Evolutionary conservation across 768 basidiomycete species (phyloP), one percentile per base, ranked within the genome.

Genomic region (Boletales sp.): DNA sequence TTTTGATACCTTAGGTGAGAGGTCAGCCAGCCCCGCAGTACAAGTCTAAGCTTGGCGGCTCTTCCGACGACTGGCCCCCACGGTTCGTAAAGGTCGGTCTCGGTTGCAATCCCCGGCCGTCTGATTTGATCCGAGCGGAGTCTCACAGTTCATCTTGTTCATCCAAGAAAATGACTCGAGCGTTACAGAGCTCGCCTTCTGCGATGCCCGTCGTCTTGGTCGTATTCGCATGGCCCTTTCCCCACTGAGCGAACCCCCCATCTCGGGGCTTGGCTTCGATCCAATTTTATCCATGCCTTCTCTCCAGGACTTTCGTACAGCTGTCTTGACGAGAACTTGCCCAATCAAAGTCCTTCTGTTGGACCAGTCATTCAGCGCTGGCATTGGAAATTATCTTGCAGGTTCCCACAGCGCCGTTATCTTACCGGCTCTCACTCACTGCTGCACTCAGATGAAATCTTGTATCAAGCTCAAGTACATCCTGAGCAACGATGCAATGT

Each of bases 321-420:
- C 72, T 15, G 72, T 87, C 28, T 62, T 64, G 19, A 84, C 77
- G 56, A 76, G 84, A 47, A 68, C 75, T 5, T 84, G 83, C 49
- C 82, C 87, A 4, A 75, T 87, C 49, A 90, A 90, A 59, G 82
- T 84, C 1, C 72, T 91, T n/a, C 72, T 90, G 13, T 74, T 90
- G 37, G 83, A 90, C 64, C 87, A 90, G 63, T 80, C 83, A 0
- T 90, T 90, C 70, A 86, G 80, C 54, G 87, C 87, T 11, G 89
- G 89, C 1, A 79, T 91, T 10, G 86, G 89, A 4, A 91, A 90
- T 62, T 90, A 87, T 84, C 80, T 90, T 17, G 87, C 88, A 58
- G 86, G 86, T 81, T 51, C 48, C 6, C 25, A 28, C 25, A 28
- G 7, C 25, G 25, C 7, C 25, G 25, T 28, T 28, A 28, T 28